A percentile compares a stretch with the other conserved stretches of the same genome.
phyloP scores from a whole-genome alignment of 1,284 basidiomycete species.

The Fomitopsis schrenkii region DNA sequence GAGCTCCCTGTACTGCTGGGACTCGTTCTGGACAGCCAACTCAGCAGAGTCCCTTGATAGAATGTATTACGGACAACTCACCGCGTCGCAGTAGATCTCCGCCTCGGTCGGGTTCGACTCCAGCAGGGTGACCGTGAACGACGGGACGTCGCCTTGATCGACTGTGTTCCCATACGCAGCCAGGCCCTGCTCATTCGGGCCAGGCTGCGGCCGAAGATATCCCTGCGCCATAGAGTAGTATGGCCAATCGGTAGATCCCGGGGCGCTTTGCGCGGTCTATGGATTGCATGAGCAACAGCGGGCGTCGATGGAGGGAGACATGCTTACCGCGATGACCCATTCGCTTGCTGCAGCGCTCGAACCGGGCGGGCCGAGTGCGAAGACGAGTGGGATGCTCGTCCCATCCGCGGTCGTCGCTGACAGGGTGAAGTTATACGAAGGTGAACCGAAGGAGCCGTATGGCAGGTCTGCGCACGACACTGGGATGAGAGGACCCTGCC shows the following conservation, averaged over 20 bases:
- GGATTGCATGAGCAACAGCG: neutral
- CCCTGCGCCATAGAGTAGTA: neutral
- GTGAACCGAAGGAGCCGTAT: neutral
- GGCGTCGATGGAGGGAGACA: too few relatives aligned
- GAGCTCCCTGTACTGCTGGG: neutral
- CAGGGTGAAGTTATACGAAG: constrained; percentile 1
- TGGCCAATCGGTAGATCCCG: neutral
- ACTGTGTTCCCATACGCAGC: neutral
- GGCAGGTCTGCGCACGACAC: neutral
- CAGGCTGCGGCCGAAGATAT: neutral
- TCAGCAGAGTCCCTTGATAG: neutral
- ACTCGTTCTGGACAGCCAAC: neutral
- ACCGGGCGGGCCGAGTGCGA: neutral
- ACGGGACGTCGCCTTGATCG: neutral
- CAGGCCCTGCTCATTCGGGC: neutral
- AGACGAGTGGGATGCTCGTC: neutral
- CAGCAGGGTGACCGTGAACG: neutral
- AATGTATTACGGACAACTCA: neutral
- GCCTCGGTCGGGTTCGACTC: neutral
- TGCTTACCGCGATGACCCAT: neutral
- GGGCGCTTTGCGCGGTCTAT: neutral
- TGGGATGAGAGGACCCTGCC: neutral
- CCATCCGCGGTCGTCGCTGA: neutral
- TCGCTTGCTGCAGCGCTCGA: neutral
- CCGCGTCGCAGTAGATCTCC: neutral